A percentile compares a stretch with the other conserved stretches of the same genome.
Evolutionary conservation across 2,329 filamentous ascomycete genomes (phyloP).

Genomic region (Capronia americana): DNA sequence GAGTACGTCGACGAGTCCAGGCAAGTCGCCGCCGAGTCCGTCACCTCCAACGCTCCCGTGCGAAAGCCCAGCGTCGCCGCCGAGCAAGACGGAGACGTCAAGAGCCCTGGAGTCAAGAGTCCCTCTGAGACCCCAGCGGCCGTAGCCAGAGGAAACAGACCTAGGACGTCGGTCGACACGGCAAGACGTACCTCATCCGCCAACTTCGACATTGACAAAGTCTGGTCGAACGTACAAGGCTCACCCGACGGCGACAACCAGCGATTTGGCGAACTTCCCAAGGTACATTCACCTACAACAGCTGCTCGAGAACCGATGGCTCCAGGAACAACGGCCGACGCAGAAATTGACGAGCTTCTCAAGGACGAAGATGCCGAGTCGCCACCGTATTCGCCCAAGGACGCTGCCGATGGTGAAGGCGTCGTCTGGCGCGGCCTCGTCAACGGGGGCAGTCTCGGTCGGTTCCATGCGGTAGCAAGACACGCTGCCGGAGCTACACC

Average conservation of each 20-base stretch:
- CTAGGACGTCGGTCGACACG: slow-evolving; percentile 46
- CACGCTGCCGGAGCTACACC: slow-evolving; percentile 80
- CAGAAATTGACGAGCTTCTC: slow-evolving; percentile 87
- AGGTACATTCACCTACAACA: slow-evolving; percentile 47
- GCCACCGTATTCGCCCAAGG: slow-evolving; percentile 81
- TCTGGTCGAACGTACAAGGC: slow-evolving; percentile 74
- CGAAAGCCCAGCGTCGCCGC: slow-evolving; percentile 41
- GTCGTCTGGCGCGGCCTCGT: slow-evolving; percentile 79
- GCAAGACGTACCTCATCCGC: slow-evolving; percentile 61
- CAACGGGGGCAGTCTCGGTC: slow-evolving; percentile 77
- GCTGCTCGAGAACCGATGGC: slow-evolving; percentile 44
- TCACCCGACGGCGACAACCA: slow-evolving; percentile 51
- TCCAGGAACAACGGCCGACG: slow-evolving; percentile 68
- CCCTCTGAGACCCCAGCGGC: slow-evolving; percentile 20
- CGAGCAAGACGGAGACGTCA: slow-evolving; percentile 46
- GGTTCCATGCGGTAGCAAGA: slow-evolving; percentile 77
- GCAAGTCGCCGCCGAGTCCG: slow-evolving; percentile 55
- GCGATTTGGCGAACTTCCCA: slow-evolving; percentile 54
- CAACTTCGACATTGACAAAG: slow-evolving; percentile 83
- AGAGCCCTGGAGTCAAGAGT: slow-evolving; percentile 39
- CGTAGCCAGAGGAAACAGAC: slow-evolving; percentile 39
- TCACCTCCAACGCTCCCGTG: slow-evolving; percentile 55
- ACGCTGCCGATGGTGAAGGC: slow-evolving; percentile 71
- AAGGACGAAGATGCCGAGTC: slow-evolving; percentile 82
- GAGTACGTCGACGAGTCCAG: slow-evolving; percentile 82